These are phyloP conservation scores for Rhynchosporium graminicola DNA, from an alignment of 2,329 filamentous ascomycete genomes.

Conservation along the genomic window DNA sequence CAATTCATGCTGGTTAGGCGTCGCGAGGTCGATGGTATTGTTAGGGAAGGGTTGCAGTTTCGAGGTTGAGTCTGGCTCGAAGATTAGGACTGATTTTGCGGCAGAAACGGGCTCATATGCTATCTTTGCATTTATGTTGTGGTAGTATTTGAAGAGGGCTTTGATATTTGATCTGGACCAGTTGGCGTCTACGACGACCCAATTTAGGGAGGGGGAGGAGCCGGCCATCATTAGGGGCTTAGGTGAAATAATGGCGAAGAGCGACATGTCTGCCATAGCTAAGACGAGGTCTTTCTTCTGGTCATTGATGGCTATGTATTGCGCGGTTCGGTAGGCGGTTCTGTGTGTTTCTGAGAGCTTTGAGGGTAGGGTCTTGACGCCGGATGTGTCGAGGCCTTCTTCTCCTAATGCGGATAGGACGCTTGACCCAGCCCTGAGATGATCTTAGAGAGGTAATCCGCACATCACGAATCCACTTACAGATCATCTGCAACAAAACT, in stretches of 20 bases:
- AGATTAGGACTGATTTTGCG: slow-evolving; percentile 75
- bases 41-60: slow-evolving; percentile 54
- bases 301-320: slow-evolving; percentile 91
- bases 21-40: slow-evolving; percentile 69
- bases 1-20: slow-evolving; percentile 84
- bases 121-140: slow-evolving; percentile 56
- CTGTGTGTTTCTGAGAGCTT: neutral
- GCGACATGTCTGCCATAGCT: slow-evolving; percentile 90
- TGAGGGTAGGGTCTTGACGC: slow-evolving; percentile 47
- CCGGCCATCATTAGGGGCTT: slow-evolving; percentile 34
- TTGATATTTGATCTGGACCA: slow-evolving; percentile 70
- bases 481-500: slow-evolving; percentile 80
- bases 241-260: slow-evolving; percentile 52
- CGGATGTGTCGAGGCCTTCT: slow-evolving; percentile 63
- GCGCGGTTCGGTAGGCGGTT: slow-evolving; percentile 65
- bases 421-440: slow-evolving; percentile 67
- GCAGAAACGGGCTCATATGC: slow-evolving; percentile 90
- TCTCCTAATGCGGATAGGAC: slow-evolving; percentile 66
- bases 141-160: slow-evolving; percentile 66
- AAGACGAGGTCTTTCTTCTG: slow-evolving; percentile 79
- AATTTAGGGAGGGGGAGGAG: slow-evolving; percentile 46
- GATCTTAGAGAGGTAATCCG: neutral
- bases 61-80: slow-evolving; percentile 35
- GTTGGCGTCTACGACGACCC: slow-evolving; percentile 85
- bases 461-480: slow-evolving; percentile 44